Conservation (phyloP, 2,329 filamentous ascomycete genomes). For the Sporothrix brasiliensis region DNA sequence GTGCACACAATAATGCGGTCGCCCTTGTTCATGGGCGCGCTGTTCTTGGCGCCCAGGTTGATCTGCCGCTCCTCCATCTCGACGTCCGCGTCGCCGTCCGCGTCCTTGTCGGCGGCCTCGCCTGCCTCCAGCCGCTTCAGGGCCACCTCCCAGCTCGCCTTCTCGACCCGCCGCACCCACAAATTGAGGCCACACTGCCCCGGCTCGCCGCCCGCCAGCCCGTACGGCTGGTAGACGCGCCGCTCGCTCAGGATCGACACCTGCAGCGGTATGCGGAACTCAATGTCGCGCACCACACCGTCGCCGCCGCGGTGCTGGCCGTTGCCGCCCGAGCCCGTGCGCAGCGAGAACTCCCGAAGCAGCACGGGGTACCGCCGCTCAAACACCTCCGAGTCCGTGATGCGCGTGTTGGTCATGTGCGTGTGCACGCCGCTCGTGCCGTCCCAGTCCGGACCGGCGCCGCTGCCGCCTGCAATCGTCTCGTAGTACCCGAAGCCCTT, state of each 20-base stretch:
- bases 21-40: slow-evolving; percentile 72
- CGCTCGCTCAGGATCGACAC: slow-evolving; percentile 78
- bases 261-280: slow-evolving; percentile 76
- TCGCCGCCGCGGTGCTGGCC: slow-evolving; percentile 74
- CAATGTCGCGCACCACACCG: slow-evolving; percentile 76
- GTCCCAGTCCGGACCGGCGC: slow-evolving; percentile 72
- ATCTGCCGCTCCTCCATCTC: slow-evolving; percentile 65
- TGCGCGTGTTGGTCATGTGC: slow-evolving; percentile 85
- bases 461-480: slow-evolving; percentile 77
- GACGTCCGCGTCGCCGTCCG: slow-evolving; percentile 37
- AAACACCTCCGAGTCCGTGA: slow-evolving; percentile 79
- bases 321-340: slow-evolving; percentile 63
- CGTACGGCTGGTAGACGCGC: slow-evolving; percentile 76
- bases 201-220: slow-evolving; percentile 79
- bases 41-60: slow-evolving; percentile 79
- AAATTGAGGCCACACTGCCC: slow-evolving; percentile 79
- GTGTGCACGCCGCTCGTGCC: slow-evolving; percentile 77
- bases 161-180: slow-evolving; percentile 76
- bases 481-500: slow-evolving; percentile 85
- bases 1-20: slow-evolving; percentile 78
- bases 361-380: slow-evolving; percentile 76
- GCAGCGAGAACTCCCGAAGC: slow-evolving; percentile 68
- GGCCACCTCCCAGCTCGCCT: slow-evolving; percentile 54
- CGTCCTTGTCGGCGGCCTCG: slow-evolving; percentile 35
- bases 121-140: slow-evolving; percentile 45